phyloP scores from a whole-genome alignment of 2,329 filamentous ascomycete species.

The Ascochyta viciae-villosae region DNA sequence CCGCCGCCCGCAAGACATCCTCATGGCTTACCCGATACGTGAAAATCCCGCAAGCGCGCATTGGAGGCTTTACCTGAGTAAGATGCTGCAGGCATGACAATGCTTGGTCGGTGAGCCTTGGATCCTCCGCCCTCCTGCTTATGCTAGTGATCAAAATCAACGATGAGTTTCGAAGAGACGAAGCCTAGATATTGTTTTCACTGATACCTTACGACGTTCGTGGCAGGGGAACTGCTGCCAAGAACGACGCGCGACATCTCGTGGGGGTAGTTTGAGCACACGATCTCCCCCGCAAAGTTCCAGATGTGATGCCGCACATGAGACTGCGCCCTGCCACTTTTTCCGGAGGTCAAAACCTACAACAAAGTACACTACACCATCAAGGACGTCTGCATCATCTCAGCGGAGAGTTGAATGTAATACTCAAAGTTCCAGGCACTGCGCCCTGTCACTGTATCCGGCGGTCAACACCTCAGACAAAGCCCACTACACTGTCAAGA shows the following conservation, averaged over 20 bases:
- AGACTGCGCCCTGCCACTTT: neutral
- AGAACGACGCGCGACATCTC: constrained; percentile 17
- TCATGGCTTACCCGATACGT: constrained; percentile 16
- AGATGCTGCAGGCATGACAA: constrained; percentile 2
- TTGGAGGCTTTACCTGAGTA: constrained; percentile 3
- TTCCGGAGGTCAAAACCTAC: neutral
- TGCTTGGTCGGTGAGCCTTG: constrained; percentile 8
- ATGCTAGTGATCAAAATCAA: neutral
- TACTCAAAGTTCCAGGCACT: neutral
- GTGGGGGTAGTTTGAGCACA: constrained; percentile 5
- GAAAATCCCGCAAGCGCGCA: constrained; percentile 30
- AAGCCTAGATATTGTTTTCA: neutral
- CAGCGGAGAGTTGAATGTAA: neutral
- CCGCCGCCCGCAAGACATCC: constrained; percentile 12
- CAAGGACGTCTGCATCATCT: neutral
- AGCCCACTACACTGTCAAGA: neutral
- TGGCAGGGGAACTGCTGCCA: constrained; percentile 21
- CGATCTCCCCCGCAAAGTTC: constrained; percentile 12
- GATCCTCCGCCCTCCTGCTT: neutral
- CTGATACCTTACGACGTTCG: constrained; percentile 5
- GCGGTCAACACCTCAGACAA: neutral
- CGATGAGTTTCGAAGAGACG: neutral
- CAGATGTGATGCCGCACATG: neutral
- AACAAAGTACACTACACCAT: neutral
- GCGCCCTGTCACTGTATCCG: neutral